Conservation (phyloP, 345 rosid genomes). For the Crucihimalaya himalaica region DNA sequence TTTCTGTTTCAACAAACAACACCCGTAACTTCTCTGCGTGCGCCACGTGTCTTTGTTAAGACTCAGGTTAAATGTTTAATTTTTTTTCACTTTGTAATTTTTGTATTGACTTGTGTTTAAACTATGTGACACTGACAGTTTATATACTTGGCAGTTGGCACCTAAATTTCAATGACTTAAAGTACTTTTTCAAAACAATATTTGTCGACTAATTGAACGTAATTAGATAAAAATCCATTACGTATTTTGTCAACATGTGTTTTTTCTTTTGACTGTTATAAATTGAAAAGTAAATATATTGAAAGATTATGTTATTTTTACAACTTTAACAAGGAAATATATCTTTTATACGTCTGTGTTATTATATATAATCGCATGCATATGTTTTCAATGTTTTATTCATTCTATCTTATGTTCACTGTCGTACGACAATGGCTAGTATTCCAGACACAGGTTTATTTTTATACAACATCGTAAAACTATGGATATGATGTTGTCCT, state of each 20-base stretch:
- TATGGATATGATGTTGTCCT: neutral
- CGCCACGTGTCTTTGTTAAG: neutral
- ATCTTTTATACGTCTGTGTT: neutral
- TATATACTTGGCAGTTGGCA: too few relatives aligned
- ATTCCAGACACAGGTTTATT: neutral
- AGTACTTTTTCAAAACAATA: too few relatives aligned
- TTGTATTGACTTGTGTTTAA: neutral
- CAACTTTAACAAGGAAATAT: neutral
- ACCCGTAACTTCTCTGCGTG: neutral
- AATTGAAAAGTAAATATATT: neutral
- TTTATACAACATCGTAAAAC: neutral
- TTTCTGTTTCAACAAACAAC: neutral
- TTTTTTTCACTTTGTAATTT: neutral
- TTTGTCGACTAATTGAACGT: too few relatives aligned
- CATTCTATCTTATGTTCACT: neutral
- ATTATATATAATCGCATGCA: too few relatives aligned
- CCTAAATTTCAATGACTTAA: too few relatives aligned
- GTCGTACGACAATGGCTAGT: neutral
- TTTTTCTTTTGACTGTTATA: neutral
- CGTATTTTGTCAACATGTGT: neutral
- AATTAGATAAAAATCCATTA: too few relatives aligned
- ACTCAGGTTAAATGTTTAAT: too few relatives aligned
- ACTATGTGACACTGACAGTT: neutral
- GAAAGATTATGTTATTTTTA: neutral
- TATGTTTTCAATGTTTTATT: neutral